Base-by-base conservation (phyloP, 345 rosid genomes). In the Salix udensis region DNA sequence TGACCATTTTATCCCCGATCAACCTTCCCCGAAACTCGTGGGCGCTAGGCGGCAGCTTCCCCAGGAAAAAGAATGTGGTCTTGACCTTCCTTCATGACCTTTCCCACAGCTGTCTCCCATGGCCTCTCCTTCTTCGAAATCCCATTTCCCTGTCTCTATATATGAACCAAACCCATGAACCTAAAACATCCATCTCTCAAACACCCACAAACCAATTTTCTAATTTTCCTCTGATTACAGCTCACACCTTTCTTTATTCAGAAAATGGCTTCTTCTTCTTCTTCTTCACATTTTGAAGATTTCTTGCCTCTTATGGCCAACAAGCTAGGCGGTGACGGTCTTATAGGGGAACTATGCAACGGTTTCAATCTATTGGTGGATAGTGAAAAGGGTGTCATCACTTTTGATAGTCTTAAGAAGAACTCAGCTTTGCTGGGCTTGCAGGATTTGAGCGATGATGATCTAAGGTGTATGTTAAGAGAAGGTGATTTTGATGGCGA, bases 401-500 rank as follows among this genome's bases (percentile, higher is more conserved):
- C 96, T 34, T 87, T 89, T 55, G 97, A 88, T 18, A 95, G 94
- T 78, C 74, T 91, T 11, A 87, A 84, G 77, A 76, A 72, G 75
- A 94, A 92, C 80, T 78, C 94, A 28, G 85, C 88, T 6, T 74
- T 89, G 11, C 68, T 94, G 72, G 97, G 96, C 2, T 83, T 94
- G 58, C 93, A 87, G 61, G 94, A 88, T 74, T 75, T 91, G 83
- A 86, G 90, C 28, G 94, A 92, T 78, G 94, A 88, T 23, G 98
- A 94, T 50, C 84, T 92, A 1, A 79, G 84, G 68, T 80, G 70
- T 18, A 91, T 92, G 98, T 66, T 94, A 70, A 79, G 75, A 72
- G 94, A 93, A 85, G 96, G 97, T 4, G 97, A 91, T 74, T 81
- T 86, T 46, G 96, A 93, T 69, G 82, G 96, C 0, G 96, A 93